phyloP scores from a whole-genome alignment of 805 yeast genomes.

The Yarrowia porcina region DNA sequence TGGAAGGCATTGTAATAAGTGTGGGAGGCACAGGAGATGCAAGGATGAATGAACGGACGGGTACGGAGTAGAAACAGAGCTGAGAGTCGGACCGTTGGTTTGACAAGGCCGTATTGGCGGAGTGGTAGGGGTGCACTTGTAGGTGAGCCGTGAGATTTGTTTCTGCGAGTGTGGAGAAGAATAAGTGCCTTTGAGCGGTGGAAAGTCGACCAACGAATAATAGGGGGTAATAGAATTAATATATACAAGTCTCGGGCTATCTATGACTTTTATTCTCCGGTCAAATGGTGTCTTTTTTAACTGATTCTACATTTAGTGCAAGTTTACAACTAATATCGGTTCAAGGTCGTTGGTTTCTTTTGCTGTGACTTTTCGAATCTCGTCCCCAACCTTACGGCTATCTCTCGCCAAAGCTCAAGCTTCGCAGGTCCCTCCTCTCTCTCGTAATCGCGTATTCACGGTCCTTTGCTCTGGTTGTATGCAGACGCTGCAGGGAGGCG shows the following conservation, averaged over 20 bases:
- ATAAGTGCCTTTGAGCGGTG: neutral
- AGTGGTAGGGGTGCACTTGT: no score
- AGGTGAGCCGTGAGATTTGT: no score
- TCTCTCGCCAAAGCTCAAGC: neutral
- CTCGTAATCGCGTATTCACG: neutral
- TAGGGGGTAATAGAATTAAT: neutral
- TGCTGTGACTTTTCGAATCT: neutral
- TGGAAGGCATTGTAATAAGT: no score
- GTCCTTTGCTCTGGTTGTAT: neutral
- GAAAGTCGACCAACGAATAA: neutral
- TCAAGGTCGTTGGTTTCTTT: no score
- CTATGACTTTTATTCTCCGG: neutral
- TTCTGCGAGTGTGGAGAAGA: no score
- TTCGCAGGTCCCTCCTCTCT: neutral
- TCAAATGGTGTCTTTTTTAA: neutral
- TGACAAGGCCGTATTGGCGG: no score
- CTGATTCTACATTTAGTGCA: neutral
- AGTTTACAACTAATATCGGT: no score
- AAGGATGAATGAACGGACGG: no score
- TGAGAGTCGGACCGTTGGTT: no score
- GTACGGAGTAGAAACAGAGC: no score
- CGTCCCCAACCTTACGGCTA: no score
- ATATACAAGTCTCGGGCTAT: neutral
- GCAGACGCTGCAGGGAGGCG: neutral
- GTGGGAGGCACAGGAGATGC: no score